A percentile compares a stretch with the other conserved stretches of the same genome.
These are phyloP conservation scores for Rasamsonia emersonii DNA, from an alignment of 2,329 filamentous ascomycete genomes.

Conservation along the genomic window DNA sequence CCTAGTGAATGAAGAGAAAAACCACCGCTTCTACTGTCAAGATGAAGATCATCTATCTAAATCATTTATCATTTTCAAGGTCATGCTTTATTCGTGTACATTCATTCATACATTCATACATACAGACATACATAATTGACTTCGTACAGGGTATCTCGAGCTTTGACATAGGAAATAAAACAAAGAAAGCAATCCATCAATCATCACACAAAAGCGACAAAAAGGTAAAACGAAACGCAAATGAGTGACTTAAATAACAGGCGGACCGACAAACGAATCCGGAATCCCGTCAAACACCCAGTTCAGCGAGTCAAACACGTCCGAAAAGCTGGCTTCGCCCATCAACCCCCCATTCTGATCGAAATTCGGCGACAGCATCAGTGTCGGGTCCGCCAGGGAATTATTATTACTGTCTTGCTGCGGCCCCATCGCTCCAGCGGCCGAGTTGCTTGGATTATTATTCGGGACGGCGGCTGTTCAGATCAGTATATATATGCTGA, in stretches of 20 bases:
- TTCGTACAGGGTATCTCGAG: too few species aligned
- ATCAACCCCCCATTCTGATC: slow-evolving; percentile 29
- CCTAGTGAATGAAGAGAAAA: too few species aligned
- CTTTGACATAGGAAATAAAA: too few species aligned
- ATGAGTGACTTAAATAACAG: slow-evolving; percentile 23
- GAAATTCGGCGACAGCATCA: slow-evolving; percentile 27
- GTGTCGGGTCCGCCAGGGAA: slow-evolving; percentile 20
- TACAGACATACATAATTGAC: too few species aligned
- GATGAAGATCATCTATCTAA: too few species aligned
- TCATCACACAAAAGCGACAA: neutral
- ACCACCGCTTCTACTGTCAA: too few species aligned
- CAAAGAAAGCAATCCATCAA: neutral
- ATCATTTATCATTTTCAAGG: too few species aligned
- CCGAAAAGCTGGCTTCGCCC: slow-evolving; percentile 47
- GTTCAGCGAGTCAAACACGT: slow-evolving; percentile 80
- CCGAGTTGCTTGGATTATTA: slow-evolving; percentile 31
- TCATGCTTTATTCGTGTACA: too few species aligned
- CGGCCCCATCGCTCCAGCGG: slow-evolving; percentile 17
- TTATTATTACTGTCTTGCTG: slow-evolving; percentile 24
- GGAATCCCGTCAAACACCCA: slow-evolving; percentile 85
- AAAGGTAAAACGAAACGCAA: too few species aligned
- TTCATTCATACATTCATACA: too few species aligned
- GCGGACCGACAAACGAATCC: slow-evolving; percentile 45
- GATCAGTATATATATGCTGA: slow-evolving; percentile 13
- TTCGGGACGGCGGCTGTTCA: slow-evolving; percentile 16